Evolutionary conservation across 768 basidiomycete genomes (phyloP).

Genomic region (Collybiopsis luxurians): DNA sequence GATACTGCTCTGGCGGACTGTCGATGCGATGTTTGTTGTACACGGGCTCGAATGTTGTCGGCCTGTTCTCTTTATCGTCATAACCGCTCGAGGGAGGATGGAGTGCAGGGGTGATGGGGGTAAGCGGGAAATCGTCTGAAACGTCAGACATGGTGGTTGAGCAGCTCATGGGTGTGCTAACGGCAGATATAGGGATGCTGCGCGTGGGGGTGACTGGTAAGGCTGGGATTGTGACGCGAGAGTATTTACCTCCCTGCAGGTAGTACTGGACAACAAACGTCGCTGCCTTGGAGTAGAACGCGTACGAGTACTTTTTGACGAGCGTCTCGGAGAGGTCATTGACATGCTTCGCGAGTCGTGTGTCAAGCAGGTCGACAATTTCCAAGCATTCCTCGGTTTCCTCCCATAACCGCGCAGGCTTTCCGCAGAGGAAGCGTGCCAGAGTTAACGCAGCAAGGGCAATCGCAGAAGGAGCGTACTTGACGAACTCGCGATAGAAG

Average conservation of each 20-base stretch:
- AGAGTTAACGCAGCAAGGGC: conserved; percentile 88
- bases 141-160: conserved; percentile 71
- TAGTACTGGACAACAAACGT: conserved; percentile 93
- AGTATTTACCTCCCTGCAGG: conserved; percentile 79
- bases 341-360: conserved; percentile 81
- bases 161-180: conserved; percentile 73
- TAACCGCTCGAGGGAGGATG: conserved; percentile 55
- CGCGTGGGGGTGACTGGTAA: conserved; percentile 72
- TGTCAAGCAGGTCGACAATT: conserved; percentile 84
- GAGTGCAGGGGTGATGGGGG: conserved; percentile 71
- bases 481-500: conserved; percentile 94
- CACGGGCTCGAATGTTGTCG: conserved; percentile 67
- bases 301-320: conserved; percentile 96
- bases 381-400: conserved; percentile 83
- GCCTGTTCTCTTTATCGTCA: conserved; percentile 81
- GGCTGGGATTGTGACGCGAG: conserved; percentile 41
- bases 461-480: conserved; percentile 80
- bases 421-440: conserved; percentile 84
- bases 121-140: conserved; percentile 83
- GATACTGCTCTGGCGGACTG: conserved; percentile 68
- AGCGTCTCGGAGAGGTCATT: conserved; percentile 94
- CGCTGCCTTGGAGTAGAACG: conserved; percentile 95
- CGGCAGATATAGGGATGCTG: conserved; percentile 43
- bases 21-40: conserved; percentile 71
- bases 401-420: conserved; percentile 73